phyloP scores from a whole-genome alignment of 164 flowering plant species.

The Akebia trifoliata region DNA sequence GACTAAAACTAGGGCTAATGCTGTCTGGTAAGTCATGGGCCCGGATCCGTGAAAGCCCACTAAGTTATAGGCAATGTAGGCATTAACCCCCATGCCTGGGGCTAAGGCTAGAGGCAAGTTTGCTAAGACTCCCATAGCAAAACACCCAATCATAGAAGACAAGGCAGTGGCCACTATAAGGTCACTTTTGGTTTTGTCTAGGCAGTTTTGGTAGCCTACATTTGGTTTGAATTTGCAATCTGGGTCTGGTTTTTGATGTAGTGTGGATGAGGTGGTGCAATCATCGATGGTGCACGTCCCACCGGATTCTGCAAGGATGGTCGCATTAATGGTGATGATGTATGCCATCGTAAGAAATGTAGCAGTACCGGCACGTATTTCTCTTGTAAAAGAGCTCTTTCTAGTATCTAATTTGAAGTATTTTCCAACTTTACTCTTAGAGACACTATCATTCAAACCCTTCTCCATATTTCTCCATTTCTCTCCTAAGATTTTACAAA shows the following conservation, averaged over 20 bases:
- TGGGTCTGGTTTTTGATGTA: slow-evolving; percentile 30
- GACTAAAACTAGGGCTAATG: slow-evolving; percentile 52
- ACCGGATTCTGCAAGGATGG: slow-evolving; percentile 73
- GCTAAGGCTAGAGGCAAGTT: slow-evolving; percentile 74
- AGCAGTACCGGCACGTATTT: slow-evolving; percentile 77
- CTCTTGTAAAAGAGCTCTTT: slow-evolving; percentile 61
- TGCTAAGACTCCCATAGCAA: slow-evolving; percentile 71
- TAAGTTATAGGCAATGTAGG: slow-evolving; percentile 68
- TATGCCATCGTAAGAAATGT: slow-evolving; percentile 91
- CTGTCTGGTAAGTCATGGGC: slow-evolving; percentile 56
- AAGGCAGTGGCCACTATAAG: slow-evolving; percentile 66
- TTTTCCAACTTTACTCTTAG: slow-evolving; percentile 50
- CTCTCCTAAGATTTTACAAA: too few relatives aligned
- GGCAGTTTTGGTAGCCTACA: slow-evolving; percentile 54
- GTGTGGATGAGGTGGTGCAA: slow-evolving; percentile 50
- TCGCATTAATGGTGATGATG: slow-evolving; percentile 80
- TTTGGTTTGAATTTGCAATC: slow-evolving; percentile 46
- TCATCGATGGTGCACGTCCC: slow-evolving; percentile 57
- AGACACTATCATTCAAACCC: slow-evolving; percentile 40
- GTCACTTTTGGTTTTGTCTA: slow-evolving; percentile 52
- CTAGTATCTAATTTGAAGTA: slow-evolving; percentile 74
- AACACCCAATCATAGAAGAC: slow-evolving; percentile 61
- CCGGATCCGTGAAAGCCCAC: slow-evolving; percentile 89
- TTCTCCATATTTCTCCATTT: slow-evolving; percentile 42
- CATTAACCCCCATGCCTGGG: slow-evolving; percentile 88